A percentile compares a stretch with the other conserved stretches of the same genome.
Evolutionary conservation across 176 grass and related monocot genomes (phyloP).

Genomic region (Ensete ventricosum): DNA sequence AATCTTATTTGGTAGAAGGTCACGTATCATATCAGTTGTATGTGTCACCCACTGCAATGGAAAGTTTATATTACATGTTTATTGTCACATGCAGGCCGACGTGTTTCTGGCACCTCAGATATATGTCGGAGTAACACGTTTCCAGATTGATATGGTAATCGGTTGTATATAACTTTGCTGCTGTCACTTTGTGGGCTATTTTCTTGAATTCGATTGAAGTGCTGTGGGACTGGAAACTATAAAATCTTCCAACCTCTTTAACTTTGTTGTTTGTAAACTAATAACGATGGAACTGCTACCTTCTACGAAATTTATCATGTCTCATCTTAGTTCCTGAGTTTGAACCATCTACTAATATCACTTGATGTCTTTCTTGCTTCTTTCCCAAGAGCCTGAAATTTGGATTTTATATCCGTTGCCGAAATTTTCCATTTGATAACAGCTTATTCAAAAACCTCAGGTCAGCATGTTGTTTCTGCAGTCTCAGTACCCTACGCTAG

Average conservation of each 20-base stretch:
- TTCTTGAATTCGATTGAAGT: not conserved
- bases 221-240: not conserved
- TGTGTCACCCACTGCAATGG: too few species aligned
- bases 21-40: too few species aligned
- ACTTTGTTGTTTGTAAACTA: too few species aligned
- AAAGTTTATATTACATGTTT: not conserved
- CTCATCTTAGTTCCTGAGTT: too few species aligned
- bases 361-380: not conserved
- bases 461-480: slow-evolving; percentile 24
- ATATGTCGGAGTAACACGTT: slow-evolving; percentile 42
- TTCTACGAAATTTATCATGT: too few species aligned
- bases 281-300: too few species aligned
- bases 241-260: not conserved
- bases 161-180: not conserved
- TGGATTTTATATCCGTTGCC: not conserved
- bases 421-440: not conserved
- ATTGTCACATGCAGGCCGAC: slow-evolving; percentile 46
- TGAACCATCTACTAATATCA: not conserved
- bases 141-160: slow-evolving; percentile 67
- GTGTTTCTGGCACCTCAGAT: slow-evolving; percentile 68
- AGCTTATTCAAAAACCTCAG: slow-evolving; percentile 6
- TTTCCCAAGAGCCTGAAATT: not conserved
- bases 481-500: slow-evolving; percentile 52
- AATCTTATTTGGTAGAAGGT: too few species aligned
- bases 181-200: too few species aligned